These are phyloP conservation scores for Rhytidiadelphus loreus DNA, from an alignment of 225 moss, liverwort and hornwort genomes.

Conservation along the genomic window DNA sequence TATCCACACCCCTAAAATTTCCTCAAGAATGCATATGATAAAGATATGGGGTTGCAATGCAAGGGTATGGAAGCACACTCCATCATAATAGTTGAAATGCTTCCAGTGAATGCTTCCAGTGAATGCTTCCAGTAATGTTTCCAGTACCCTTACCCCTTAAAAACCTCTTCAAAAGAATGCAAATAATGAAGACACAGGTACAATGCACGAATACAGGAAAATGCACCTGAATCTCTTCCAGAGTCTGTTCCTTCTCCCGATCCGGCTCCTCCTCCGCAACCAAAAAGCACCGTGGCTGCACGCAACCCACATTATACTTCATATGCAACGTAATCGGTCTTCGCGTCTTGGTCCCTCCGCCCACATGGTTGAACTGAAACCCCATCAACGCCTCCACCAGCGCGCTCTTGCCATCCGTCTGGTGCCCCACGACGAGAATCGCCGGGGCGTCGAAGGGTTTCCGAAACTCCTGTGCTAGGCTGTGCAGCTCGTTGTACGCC, in stretches of 20 bases:
- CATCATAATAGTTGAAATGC: background rate
- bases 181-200: background rate
- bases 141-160: background rate
- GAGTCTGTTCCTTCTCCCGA: constrained; percentile 51
- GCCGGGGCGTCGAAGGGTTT: constrained; percentile 88
- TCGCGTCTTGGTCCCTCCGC: constrained; percentile 94
- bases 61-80: background rate
- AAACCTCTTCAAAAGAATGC: background rate
- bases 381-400: constrained; percentile 93
- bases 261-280: constrained; percentile 54
- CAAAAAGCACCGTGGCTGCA: constrained; percentile 69
- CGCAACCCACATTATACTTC: constrained; percentile 71
- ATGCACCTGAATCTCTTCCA: constrained; percentile 83
- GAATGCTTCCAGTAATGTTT: background rate
- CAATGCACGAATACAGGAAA: background rate
- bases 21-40: background rate
- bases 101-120: background rate
- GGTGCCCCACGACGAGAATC: constrained; percentile 90
- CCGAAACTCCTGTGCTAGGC: constrained; percentile 72
- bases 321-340: constrained; percentile 83
- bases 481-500: constrained; percentile 89
- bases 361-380: constrained; percentile 97
- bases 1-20: background rate
- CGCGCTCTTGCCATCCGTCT: constrained; percentile 86
- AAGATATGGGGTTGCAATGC: background rate